Percentiles rank a stretch among this genome's conserved stretches.
Conservation (phyloP, 345 rosid genomes). For the Aegle marmelos region DNA sequence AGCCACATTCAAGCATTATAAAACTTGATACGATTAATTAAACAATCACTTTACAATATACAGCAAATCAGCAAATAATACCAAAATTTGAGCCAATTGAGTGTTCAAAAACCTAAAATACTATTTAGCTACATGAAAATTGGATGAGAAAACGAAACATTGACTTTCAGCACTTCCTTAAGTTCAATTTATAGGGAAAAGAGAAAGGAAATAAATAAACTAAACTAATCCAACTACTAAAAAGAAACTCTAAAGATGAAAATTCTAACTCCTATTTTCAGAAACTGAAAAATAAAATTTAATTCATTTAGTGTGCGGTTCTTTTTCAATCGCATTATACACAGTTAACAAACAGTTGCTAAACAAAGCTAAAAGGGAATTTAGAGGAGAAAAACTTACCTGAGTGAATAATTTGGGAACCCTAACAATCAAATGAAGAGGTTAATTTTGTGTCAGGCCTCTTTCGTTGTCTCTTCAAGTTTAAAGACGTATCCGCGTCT, state of each 20-base stretch:
- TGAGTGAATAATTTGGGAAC: slow-evolving; percentile 16
- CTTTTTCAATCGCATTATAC: not conserved
- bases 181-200: not conserved
- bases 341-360: slow-evolving; percentile 3
- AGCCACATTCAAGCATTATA: slow-evolving; percentile 11
- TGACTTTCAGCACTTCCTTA: not conserved
- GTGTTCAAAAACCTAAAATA: not conserved
- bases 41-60: slow-evolving; percentile 1
- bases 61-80: not conserved
- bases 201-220: not conserved
- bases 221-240: slow-evolving; percentile 16
- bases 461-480: slow-evolving; percentile 27
- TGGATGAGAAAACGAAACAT: not conserved
- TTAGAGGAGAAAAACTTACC: slow-evolving; percentile 21
- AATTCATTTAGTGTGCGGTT: not conserved
- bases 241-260: slow-evolving; percentile 2
- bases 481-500: slow-evolving; percentile 22
- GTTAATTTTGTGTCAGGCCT: not conserved
- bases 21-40: slow-evolving; percentile 5
- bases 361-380: slow-evolving; percentile 12
- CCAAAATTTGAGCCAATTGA: not conserved
- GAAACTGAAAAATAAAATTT: slow-evolving; percentile 5
- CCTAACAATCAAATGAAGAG: slow-evolving; percentile 16
- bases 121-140: slow-evolving; percentile 4
- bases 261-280: not conserved